Evolutionary conservation across 2,329 filamentous ascomycete genomes (phyloP).

Genomic region (Penicillium occitanis): DNA sequence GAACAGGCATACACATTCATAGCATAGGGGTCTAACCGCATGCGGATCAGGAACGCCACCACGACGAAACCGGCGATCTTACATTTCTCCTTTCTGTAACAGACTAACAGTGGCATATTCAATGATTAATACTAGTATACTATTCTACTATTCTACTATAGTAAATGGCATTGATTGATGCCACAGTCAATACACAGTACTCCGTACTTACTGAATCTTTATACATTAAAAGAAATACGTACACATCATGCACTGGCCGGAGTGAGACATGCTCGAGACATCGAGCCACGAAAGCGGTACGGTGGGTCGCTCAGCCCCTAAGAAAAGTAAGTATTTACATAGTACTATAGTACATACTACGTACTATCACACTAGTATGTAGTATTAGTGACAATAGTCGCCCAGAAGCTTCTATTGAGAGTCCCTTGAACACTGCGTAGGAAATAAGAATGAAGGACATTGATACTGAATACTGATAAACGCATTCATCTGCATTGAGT

Average conservation of each 20-base stretch:
- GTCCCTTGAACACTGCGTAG: not conserved
- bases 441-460: no score
- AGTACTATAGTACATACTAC: no score
- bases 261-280: constrained; percentile 1
- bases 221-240: not conserved
- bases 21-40: not conserved
- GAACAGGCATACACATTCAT: no score
- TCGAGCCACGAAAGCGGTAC: not conserved
- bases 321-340: not conserved
- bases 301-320: constrained; percentile 12
- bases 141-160: no score
- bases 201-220: no score
- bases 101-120: not conserved
- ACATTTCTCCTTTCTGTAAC: not conserved
- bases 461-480: not conserved
- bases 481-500: not conserved
- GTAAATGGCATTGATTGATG: no score
- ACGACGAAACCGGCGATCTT: constrained; percentile 6
- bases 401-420: not conserved
- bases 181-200: no score
- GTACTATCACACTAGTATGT: not conserved
- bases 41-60: constrained; percentile 3
- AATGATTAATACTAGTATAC: no score
- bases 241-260: not conserved
- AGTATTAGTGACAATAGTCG: not conserved